phyloP scores from a whole-genome alignment of 148 eudicot genomes.

The Simmondsia chinensis region DNA sequence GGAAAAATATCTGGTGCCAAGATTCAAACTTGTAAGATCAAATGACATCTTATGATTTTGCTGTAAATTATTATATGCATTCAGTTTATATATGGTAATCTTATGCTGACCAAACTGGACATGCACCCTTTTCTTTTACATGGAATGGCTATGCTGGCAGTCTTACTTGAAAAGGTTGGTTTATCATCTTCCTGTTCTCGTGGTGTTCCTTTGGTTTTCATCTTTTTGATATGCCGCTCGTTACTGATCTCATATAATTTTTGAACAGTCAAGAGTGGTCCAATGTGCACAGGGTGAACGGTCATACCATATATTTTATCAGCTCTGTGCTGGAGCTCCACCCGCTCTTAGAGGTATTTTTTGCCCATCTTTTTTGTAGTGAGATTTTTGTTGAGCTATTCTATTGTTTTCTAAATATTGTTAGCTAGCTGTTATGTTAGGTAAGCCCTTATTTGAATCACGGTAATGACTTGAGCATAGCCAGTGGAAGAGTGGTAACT shows the following conservation, averaged over 20 bases:
- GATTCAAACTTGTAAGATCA: constrained; percentile 89
- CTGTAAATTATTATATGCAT: neutral
- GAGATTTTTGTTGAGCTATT: neutral
- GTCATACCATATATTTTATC: constrained; percentile 98
- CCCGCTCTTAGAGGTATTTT: constrained; percentile 62
- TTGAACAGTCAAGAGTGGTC: constrained; percentile 91
- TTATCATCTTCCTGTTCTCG: constrained; percentile 7
- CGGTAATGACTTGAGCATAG: too few relatives aligned
- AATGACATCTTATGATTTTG: constrained; percentile 8
- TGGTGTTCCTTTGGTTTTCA: constrained; percentile 5
- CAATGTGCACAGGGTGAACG: constrained; percentile 95
- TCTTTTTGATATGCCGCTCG: constrained; percentile 8
- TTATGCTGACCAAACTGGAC: neutral
- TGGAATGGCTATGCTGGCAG: constrained; percentile 25
- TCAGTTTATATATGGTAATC: neutral
- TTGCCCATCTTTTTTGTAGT: neutral
- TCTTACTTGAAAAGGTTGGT: constrained; percentile 91
- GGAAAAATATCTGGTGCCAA: constrained; percentile 97
- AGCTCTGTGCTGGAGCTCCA: constrained; percentile 96
- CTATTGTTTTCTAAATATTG: neutral
- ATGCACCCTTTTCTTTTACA: neutral
- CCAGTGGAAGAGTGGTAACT: too few relatives aligned
- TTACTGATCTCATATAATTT: constrained; percentile 17
- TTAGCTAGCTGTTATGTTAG: too few relatives aligned
- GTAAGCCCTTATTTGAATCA: too few relatives aligned